Percentiles rank a stretch among this genome's conserved stretches.
These are phyloP conservation scores for Aphanomyces stellatus DNA, from an alignment of 352 stramenopile genomes.

Conservation along the genomic window DNA sequence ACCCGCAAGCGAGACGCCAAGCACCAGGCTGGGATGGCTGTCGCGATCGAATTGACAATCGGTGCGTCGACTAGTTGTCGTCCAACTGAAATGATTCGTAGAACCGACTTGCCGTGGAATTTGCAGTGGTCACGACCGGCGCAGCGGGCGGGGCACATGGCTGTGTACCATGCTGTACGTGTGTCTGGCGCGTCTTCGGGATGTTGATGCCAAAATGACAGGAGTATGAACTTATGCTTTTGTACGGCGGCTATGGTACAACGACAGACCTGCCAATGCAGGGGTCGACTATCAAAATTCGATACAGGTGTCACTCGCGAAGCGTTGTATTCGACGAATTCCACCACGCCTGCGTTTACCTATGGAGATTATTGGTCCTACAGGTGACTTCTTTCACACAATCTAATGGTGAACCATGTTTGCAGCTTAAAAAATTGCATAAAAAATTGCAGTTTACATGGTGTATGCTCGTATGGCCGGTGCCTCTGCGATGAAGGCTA, in stretches of 20 bases:
- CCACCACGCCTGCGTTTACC: slow-evolving; percentile 44
- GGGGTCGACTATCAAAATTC: neutral
- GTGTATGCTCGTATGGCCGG: slow-evolving; percentile 86
- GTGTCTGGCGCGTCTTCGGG: too few species aligned
- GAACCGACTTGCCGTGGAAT: slow-evolving; percentile 36
- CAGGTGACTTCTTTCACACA: neutral
- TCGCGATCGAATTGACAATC: slow-evolving; percentile 71
- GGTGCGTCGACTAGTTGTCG: neutral
- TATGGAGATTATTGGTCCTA: slow-evolving; percentile 89
- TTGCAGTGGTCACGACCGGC: slow-evolving; percentile 82
- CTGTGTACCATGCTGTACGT: slow-evolving; percentile 54
- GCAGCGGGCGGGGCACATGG: slow-evolving; percentile 77
- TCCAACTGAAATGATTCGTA: too few species aligned
- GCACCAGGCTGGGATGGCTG: slow-evolving; percentile 94
- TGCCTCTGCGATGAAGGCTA: slow-evolving; percentile 93
- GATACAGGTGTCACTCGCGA: slow-evolving; percentile 26
- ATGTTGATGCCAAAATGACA: slow-evolving; percentile 25
- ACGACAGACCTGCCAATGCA: neutral
- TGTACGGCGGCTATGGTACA: slow-evolving; percentile 81
- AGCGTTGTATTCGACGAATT: slow-evolving; percentile 46
- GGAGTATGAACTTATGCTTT: slow-evolving; percentile 54
- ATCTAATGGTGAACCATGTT: too few species aligned
- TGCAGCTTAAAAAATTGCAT: slow-evolving; percentile 60
- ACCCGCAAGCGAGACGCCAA: slow-evolving; percentile 76
- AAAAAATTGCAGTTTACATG: slow-evolving; percentile 91